phyloP scores from a whole-genome alignment of 805 yeast species.

The Tetrapisispora fleetii region DNA sequence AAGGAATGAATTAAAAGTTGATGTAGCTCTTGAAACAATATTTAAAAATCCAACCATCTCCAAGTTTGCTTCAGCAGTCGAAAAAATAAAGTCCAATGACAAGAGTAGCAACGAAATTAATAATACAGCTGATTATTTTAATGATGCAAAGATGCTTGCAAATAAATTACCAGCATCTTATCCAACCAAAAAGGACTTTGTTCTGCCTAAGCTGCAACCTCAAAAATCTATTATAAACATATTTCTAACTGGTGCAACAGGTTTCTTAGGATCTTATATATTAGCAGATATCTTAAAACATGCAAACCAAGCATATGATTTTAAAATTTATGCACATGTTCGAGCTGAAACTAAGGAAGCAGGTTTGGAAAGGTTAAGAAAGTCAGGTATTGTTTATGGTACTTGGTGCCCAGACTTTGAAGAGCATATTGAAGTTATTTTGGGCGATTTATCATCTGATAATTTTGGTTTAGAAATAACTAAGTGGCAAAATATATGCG shows the following conservation, averaged over 20 bases:
- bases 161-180: constrained; percentile 36
- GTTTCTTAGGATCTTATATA: constrained; percentile 89
- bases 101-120: constrained; percentile 15
- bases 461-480: constrained; percentile 56
- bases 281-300: constrained; percentile 66
- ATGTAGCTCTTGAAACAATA: constrained; percentile 80
- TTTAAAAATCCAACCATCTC: constrained; percentile 83
- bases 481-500: constrained; percentile 49
- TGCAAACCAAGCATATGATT: constrained; percentile 29
- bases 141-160: constrained; percentile 57
- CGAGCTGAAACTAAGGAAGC: constrained; percentile 63
- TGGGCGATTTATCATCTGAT: constrained; percentile 71
- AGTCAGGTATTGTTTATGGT: constrained; percentile 75
- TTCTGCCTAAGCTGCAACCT: constrained; percentile 17
- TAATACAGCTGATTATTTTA: constrained; percentile 41
- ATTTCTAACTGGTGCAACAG: constrained; percentile 92
- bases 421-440: constrained; percentile 52
- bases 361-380: constrained; percentile 68
- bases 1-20: constrained; percentile 66
- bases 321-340: constrained; percentile 78
- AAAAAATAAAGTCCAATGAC: constrained; percentile 38
- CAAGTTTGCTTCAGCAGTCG: constrained; percentile 67
- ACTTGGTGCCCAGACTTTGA: constrained; percentile 46
- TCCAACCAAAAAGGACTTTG: constrained; percentile 31
- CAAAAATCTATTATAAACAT: constrained; percentile 39